A percentile compares a stretch with the other conserved stretches of the same genome.
These are phyloP conservation scores for Cydonia oblonga DNA, from an alignment of 331 rosid species.

Conservation along the genomic window DNA sequence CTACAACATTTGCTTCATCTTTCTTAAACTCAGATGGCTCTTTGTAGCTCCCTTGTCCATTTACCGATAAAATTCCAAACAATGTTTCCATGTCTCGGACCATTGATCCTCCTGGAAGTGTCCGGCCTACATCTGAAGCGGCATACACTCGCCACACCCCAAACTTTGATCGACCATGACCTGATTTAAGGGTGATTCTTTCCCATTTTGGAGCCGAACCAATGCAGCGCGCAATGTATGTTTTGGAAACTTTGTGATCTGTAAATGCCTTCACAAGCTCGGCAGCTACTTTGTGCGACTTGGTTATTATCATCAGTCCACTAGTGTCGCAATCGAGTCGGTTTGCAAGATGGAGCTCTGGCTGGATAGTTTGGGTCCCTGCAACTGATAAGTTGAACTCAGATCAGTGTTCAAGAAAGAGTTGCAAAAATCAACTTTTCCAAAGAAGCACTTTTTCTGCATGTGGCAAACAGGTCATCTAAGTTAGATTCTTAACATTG, in stretches of 20 bases:
- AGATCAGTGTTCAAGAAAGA: background rate
- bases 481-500: no score
- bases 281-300: constrained; percentile 78
- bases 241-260: constrained; percentile 55
- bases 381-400: constrained; percentile 7
- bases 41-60: constrained; percentile 36
- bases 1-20: constrained; percentile 18
- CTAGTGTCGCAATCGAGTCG: constrained; percentile 87
- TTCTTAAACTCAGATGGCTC: constrained; percentile 24
- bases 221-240: constrained; percentile 61
- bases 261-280: constrained; percentile 76
- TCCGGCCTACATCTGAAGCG: constrained; percentile 58
- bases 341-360: constrained; percentile 76
- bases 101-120: constrained; percentile 68
- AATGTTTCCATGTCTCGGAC: constrained; percentile 80
- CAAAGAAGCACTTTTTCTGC: background rate
- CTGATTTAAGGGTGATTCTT: constrained; percentile 48
- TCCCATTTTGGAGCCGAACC: constrained; percentile 58
- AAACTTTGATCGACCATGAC: constrained; percentile 86
- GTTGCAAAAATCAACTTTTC: background rate
- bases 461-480: no score
- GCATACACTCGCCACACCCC: constrained; percentile 86
- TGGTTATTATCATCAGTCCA: constrained; percentile 66
- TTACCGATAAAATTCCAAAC: constrained; percentile 44
- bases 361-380: constrained; percentile 21